Evolutionary conservation across 805 yeast genomes (phyloP), one percentile per base, ranked within the genome.

Genomic region (Pichia cephalocereana): DNA sequence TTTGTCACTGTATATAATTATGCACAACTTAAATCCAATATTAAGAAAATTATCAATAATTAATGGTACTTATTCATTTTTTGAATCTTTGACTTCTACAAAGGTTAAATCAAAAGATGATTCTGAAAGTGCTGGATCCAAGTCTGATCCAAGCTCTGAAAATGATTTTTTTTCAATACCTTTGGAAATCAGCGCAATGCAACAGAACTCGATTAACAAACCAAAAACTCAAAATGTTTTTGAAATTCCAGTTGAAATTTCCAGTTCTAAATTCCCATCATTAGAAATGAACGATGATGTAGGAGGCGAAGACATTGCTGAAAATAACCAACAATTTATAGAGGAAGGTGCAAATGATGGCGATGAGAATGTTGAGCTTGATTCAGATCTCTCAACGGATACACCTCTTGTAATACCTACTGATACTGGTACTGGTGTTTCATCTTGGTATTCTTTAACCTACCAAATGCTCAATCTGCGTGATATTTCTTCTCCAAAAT

Each of bases 401-500:
- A 15, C 37, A 2, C 37, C n/a, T 34, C 17, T 10, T 15, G 1
- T 23, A 23, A 6, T 5, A 4, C 26, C 32, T 10, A 37, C 23
- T 9, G 38, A 39, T 26, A 17, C n/a, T 6, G 50, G 49, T 11
- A 27, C 27, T n/a, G 38, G 40, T 14, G 17, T 17, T 6, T 65
- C 67, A 1, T 65, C 66, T n/a, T 51, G 67, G 10, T 64, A 63
- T 46, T 67, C 70, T 1, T 46, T 52, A 23, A 65, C 58, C 42
- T 60, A 62, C 39, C 68, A 65, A 43, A 52, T 60, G 8, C 51
- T 57, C 26, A 63, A 61, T 41, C 56, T 64, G 53, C 58, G 61
- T 44, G 68, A 65, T 45, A 58, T 66, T 4, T 63, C 71, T 8
- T 66, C 69, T 5, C 50, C 72, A 8, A 55, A 62, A 6, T 50